Percentiles rank a stretch among this genome's conserved stretches.
Conservation (phyloP, 495 filamentous ascomycete species). For the Pseudevernia furfuracea region DNA sequence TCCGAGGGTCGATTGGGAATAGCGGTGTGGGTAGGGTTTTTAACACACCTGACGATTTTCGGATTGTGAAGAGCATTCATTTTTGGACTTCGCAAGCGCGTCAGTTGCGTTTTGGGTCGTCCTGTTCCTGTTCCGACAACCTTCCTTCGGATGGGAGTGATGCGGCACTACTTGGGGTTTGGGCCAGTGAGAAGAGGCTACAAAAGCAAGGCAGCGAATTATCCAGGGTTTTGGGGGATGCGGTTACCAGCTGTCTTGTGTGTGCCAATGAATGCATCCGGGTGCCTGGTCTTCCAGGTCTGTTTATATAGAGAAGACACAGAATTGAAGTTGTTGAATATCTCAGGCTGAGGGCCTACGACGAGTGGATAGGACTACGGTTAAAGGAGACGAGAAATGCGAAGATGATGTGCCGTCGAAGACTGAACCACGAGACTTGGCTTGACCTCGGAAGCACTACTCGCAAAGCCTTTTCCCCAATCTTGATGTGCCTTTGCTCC, state of each 20-base stretch:
- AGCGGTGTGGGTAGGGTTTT: neutral
- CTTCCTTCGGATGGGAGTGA: neutral
- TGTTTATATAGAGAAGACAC: neutral
- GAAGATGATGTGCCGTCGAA: neutral
- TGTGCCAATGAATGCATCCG: neutral
- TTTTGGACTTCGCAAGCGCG: neutral
- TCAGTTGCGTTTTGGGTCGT: neutral
- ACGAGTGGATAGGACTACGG: neutral
- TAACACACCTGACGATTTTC: neutral
- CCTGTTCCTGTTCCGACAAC: neutral
- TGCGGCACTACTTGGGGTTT: neutral
- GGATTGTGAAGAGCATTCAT: neutral
- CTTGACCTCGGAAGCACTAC: neutral
- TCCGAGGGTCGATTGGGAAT: neutral
- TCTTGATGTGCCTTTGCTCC: neutral
- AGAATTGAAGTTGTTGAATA: conserved; percentile 2
- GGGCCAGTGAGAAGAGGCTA: neutral
- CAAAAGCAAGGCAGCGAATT: neutral
- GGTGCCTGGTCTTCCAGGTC: neutral
- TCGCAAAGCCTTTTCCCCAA: neutral
- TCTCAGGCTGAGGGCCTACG: neutral
- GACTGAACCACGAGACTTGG: neutral
- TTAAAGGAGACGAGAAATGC: neutral
- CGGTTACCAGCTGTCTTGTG: neutral
- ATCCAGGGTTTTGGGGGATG: neutral